These are phyloP conservation scores for Solanum tarapatanum DNA, from an alignment of 257 asterid genomes.

Conservation along the genomic window DNA sequence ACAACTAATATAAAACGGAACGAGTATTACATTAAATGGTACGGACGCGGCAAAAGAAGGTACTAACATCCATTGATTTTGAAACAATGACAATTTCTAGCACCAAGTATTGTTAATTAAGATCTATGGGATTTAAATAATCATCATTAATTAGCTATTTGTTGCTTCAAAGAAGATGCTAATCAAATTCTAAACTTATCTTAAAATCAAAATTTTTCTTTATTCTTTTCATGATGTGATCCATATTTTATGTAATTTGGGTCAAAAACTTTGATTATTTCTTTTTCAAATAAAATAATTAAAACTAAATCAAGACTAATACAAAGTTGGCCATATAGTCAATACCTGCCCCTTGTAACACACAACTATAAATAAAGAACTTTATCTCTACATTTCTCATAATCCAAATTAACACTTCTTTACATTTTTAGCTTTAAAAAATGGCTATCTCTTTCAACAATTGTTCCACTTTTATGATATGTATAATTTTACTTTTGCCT, in stretches of 20 bases:
- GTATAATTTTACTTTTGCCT: conserved; percentile 1
- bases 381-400: background rate
- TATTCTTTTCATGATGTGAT: background rate
- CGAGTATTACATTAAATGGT: background rate
- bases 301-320: background rate
- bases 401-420: background rate
- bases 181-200: background rate
- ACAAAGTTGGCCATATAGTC: background rate
- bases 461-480: background rate
- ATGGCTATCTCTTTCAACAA: background rate
- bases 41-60: background rate
- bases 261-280: background rate
- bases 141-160: background rate
- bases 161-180: background rate
- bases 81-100: background rate
- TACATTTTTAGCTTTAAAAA: background rate
- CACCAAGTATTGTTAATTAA: background rate
- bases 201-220: background rate
- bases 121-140: background rate
- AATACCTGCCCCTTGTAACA: background rate
- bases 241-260: background rate
- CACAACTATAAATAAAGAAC: background rate
- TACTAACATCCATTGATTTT: background rate
- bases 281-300: background rate
- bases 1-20: background rate